These are phyloP conservation scores for Wickerhamomyces bovis DNA, from an alignment of 805 yeast genomes.

Conservation along the genomic window DNA sequence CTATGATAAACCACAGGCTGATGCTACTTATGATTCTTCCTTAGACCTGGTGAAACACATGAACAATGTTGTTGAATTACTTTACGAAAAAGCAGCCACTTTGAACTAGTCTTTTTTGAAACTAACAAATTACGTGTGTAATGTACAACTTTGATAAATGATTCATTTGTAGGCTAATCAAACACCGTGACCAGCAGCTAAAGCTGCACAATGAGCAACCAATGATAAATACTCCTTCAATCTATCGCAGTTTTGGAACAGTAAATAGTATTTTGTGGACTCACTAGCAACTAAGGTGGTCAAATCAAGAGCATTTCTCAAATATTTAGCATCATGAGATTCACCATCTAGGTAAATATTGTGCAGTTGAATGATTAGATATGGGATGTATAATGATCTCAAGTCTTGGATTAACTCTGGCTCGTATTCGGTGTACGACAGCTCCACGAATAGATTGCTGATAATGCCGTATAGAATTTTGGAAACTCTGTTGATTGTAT, in stretches of 20 bases:
- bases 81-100: constrained; percentile 89
- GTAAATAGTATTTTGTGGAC: constrained; percentile 47
- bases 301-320: constrained; percentile 51
- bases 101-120: constrained; percentile 50
- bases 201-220: constrained; percentile 53
- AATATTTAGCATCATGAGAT: constrained; percentile 29
- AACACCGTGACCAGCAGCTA: constrained; percentile 40
- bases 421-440: constrained; percentile 29
- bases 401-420: constrained; percentile 41
- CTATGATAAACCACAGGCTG: constrained; percentile 83
- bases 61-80: constrained; percentile 80
- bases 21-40: constrained; percentile 82
- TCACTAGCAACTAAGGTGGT: constrained; percentile 67
- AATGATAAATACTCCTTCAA: constrained; percentile 46
- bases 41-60: constrained; percentile 82
- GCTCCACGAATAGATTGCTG: constrained; percentile 25
- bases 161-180: neutral
- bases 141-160: neutral
- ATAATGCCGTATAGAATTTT: constrained; percentile 22
- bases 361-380: constrained; percentile 60
- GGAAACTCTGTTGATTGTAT: constrained; percentile 28
- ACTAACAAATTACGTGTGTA: neutral
- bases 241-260: constrained; percentile 54
- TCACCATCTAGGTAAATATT: constrained; percentile 44
- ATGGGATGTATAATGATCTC: constrained; percentile 68